These are phyloP conservation scores for Allantophomopsis cytisporea DNA, from an alignment of 2,329 filamentous ascomycete species.

Conservation along the genomic window DNA sequence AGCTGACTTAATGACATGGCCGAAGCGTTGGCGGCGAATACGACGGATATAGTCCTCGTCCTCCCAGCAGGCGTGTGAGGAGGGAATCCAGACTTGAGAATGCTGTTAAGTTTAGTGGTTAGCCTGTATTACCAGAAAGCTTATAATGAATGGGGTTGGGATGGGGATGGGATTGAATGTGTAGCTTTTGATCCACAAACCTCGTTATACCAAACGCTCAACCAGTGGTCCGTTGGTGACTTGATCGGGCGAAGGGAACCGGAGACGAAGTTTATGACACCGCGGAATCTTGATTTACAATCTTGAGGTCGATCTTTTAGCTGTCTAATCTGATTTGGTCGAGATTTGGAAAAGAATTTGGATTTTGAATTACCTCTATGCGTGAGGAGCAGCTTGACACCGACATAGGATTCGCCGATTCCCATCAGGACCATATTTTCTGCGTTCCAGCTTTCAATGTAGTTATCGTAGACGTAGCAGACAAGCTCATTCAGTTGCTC, in stretches of 20 bases:
- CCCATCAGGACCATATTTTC: conserved; percentile 77
- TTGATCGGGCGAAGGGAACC: conserved; percentile 66
- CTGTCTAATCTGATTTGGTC: too few relatives aligned
- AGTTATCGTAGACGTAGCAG: conserved; percentile 92
- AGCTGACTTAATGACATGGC: conserved; percentile 38
- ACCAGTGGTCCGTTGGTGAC: conserved; percentile 60
- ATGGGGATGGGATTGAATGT: too few relatives aligned
- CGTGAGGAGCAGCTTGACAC: conserved; percentile 68
- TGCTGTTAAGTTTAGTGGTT: conserved; percentile 28
- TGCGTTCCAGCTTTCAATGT: conserved; percentile 64
- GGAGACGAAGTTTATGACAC: conserved; percentile 70
- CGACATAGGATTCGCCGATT: conserved; percentile 77
- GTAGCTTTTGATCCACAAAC: background rate
- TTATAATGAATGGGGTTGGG: too few relatives aligned
- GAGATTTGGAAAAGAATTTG: conserved; percentile 3
- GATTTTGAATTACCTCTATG: conserved; percentile 44
- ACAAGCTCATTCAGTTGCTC: conserved; percentile 58
- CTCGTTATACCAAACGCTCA: conserved; percentile 67
- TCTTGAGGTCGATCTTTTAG: conserved; percentile 20
- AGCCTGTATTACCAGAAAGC: too few relatives aligned
- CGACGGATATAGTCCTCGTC: conserved; percentile 45
- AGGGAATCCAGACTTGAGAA: conserved; percentile 66
- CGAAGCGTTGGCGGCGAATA: conserved; percentile 46
- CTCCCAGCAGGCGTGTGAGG: conserved; percentile 63
- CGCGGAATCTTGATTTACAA: conserved; percentile 54